Base-by-base conservation (phyloP, 345 rosid species). In the Trapa incisa region DNA sequence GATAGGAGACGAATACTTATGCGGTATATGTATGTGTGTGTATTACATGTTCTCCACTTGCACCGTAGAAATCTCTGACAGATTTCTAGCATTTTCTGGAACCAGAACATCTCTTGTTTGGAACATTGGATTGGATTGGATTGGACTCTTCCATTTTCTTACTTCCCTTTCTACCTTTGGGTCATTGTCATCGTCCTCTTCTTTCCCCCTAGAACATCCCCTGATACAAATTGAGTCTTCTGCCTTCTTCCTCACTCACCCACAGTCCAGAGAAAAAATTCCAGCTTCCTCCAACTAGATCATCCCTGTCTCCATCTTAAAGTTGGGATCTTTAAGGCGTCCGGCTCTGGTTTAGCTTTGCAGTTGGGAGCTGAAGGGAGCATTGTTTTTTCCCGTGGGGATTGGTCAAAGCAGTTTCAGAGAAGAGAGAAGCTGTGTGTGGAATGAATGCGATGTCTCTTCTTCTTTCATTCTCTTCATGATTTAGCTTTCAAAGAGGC, bases 331-430 rank as follows among this genome's bases (percentile, higher is more conserved):
- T 36, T 41, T 61, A 36, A 56, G 39, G 43, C 22, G 33, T n/a
- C 52, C 47, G 61, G 71, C 67, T 74, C 68, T 70, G 72, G 64
- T 75, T 73, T 69, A 65, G 64, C 77, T 72, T 71, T 58, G 62
- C 69, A 64, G 57, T 48, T 66, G 37, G 57, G 74, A 67, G 65
- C 47, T 65, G 48, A 6, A 16, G 32, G 65, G 37, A 43, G 71
- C 43, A 22, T 79, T 65, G 38, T 58, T 80, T 41, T 4, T 41
- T 41, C 71, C 70, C 85, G 74, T 81, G 72, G 63, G 61, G 65
- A 61, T 54, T 76, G 84, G 73, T 72, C 76, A 69, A 80, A 75
- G 75, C 75, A 70, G 77, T 65, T 73, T 32, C 11, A 54, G 8
- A 36, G 45, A 37, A 50, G 73, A 50, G 38, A 71, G 50, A 61